Evolutionary conservation across 208 protist species (phyloP), one percentile per base, ranked within the genome.

Genomic region (Trichomonas vaginalis): DNA sequence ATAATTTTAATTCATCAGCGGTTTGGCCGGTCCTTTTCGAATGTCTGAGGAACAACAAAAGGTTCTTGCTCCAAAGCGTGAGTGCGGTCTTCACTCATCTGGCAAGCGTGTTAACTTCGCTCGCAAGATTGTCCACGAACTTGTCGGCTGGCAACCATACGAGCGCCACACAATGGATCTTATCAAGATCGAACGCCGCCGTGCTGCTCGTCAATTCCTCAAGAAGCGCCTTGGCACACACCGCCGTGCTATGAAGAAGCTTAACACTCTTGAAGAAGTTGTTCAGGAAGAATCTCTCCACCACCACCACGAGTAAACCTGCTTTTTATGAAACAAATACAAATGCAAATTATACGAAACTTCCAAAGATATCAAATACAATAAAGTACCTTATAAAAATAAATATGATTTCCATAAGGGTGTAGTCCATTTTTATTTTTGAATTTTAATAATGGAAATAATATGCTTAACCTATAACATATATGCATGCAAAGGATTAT

Each of bases 151-250:
- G 45, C 23, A 40, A n/a, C 88, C 88, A 48, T 95, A 95, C 40
- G 88, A 95, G 35, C 45, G 49, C n/a, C 45, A 46, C 27, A 46
- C 49, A 42, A 95, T 95, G 88, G 88, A 95, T 79, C 32, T 95
- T 37, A 95, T 95, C 47, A 51, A 70, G 47, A 35, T 95, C 12
- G 88, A 70, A 9, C 45, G 47, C 23, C 21, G n/a, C 12, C 45
- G 47, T 40, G 23, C 32, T 48, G 88, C 88, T 45, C 88, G 45
- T 23, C 17, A 27, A 14, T 95, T 95, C 47, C 47, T 70, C 32
- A 95, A 95, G 47, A 95, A 95, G 37, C 88, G 49, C 47, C 88
- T 95, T n/a, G 88, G 88, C 15, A 95, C 88, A 95, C 88, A 95
- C 88, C 45, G 47, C 15, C 88, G 88, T 32, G 88, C 88, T 15